phyloP scores from a whole-genome alignment of 139 green algal genomes.

The Chlorella sorokiniana region DNA sequence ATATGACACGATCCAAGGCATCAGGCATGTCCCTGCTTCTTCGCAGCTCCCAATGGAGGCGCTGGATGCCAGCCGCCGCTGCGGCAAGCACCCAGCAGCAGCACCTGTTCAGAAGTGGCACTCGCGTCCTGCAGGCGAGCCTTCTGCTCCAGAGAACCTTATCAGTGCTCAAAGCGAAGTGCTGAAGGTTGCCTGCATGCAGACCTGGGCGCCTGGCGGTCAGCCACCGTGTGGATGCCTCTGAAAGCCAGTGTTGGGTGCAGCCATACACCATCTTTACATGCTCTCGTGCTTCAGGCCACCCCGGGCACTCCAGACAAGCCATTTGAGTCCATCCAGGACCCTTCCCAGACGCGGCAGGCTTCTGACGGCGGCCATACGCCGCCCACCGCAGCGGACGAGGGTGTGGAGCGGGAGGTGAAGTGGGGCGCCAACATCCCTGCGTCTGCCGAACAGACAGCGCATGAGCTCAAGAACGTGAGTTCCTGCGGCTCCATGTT shows the following conservation, averaged over 20 bases:
- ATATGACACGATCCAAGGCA: background rate
- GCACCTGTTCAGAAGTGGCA: background rate
- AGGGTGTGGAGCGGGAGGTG: constrained; percentile 15
- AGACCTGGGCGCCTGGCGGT: no score
- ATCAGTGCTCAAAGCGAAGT: no score
- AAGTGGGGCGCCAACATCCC: constrained; percentile 34
- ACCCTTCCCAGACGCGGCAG: constrained; percentile 6
- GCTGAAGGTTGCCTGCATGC: no score
- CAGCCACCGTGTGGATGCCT: no score
- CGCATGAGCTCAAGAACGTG: constrained; percentile 30
- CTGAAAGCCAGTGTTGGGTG: no score
- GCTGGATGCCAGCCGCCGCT: background rate
- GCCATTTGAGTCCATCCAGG: constrained; percentile 7
- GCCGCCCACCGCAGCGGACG: background rate
- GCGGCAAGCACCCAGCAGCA: background rate
- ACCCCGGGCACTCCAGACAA: background rate
- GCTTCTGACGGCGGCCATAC: background rate
- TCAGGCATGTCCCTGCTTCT: background rate
- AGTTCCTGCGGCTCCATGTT: no score
- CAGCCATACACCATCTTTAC: no score
- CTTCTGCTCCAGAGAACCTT: no score
- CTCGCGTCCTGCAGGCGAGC: no score
- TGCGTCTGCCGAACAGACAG: background rate
- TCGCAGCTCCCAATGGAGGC: background rate
- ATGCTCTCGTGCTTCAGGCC: background rate